phyloP scores from a whole-genome alignment of 352 stramenopile genomes.

The Phytophthora constricta region DNA sequence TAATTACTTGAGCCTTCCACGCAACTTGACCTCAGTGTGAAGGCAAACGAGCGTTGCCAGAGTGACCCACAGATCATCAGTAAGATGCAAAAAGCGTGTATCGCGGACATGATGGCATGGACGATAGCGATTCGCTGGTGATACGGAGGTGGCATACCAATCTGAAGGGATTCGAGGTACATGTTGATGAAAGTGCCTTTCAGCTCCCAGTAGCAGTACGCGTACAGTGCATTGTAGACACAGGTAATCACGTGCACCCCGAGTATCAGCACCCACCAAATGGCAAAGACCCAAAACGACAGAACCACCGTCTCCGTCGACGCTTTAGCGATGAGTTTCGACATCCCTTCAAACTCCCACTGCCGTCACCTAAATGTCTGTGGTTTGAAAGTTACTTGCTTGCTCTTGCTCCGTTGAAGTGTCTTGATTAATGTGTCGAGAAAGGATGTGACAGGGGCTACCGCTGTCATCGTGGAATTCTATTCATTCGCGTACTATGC shows the following conservation, averaged over 20 bases:
- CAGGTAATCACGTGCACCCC: neutral
- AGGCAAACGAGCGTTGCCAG: neutral
- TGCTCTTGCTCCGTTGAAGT: no score
- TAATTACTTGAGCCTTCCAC: neutral
- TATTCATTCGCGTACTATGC: no score
- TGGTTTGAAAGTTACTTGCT: no score
- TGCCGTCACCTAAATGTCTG: no score
- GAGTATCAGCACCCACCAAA: neutral
- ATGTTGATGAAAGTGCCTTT: neutral
- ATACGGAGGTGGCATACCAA: slow-evolving; percentile 12
- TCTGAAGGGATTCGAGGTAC: slow-evolving; percentile 8
- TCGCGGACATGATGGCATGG: slow-evolving; percentile 18
- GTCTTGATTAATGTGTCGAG: no score
- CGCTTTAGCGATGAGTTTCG: no score
- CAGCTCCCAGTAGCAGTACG: slow-evolving; percentile 9
- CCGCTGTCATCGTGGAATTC: no score
- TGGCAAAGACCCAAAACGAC: neutral
- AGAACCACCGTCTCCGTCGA: neutral
- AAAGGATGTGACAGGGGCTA: no score
- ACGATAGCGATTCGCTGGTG: slow-evolving; percentile 7
- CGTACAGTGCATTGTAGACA: slow-evolving; percentile 1
- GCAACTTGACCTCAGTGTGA: neutral
- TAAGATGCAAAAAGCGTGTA: slow-evolving; percentile 18
- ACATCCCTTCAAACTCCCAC: no score
- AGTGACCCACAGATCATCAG: neutral